These are phyloP conservation scores for Penicillium expansum DNA, from an alignment of 2,329 filamentous ascomycete species.

Conservation along the genomic window DNA sequence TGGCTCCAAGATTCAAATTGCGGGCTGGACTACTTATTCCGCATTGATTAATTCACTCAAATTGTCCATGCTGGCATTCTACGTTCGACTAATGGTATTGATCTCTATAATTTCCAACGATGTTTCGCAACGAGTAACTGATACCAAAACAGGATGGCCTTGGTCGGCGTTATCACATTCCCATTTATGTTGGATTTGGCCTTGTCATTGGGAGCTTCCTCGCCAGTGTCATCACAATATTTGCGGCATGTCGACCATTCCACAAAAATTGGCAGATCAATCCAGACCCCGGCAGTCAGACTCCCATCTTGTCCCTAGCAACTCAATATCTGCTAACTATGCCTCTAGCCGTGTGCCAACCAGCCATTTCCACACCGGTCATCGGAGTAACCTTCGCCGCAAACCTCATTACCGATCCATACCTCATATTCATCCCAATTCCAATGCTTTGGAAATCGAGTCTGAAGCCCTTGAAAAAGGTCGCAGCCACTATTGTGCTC, in stretches of 20 bases:
- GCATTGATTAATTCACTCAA: slow-evolving; percentile 52
- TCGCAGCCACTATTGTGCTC: slow-evolving; percentile 52
- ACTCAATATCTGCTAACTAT: not conserved
- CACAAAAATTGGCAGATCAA: slow-evolving; percentile 56
- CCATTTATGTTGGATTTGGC: slow-evolving; percentile 51
- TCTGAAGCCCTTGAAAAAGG: slow-evolving; percentile 49
- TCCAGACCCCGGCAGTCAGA: slow-evolving; percentile 55
- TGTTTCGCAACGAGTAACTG: not conserved
- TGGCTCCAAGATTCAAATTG: slow-evolving; percentile 53
- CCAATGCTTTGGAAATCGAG: slow-evolving; percentile 54
- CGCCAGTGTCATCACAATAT: slow-evolving; percentile 47
- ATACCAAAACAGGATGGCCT: slow-evolving; percentile 23
- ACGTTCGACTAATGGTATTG: slow-evolving; percentile 48
- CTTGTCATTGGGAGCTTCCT: slow-evolving; percentile 49
- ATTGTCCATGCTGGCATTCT: slow-evolving; percentile 54
- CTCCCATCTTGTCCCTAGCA: not conserved
- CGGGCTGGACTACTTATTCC: slow-evolving; percentile 53
- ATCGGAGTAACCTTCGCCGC: slow-evolving; percentile 49
- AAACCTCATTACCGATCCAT: slow-evolving; percentile 56
- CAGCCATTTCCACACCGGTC: slow-evolving; percentile 49
- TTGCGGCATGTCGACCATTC: slow-evolving; percentile 53
- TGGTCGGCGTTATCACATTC: slow-evolving; percentile 26
- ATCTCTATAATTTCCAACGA: not conserved
- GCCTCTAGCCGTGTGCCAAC: slow-evolving; percentile 44
- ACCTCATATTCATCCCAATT: slow-evolving; percentile 57